A percentile compares a stretch with the other conserved stretches of the same genome.
Conservation (phyloP, 2,329 filamentous ascomycete genomes). For the Didymella segeticola region DNA sequence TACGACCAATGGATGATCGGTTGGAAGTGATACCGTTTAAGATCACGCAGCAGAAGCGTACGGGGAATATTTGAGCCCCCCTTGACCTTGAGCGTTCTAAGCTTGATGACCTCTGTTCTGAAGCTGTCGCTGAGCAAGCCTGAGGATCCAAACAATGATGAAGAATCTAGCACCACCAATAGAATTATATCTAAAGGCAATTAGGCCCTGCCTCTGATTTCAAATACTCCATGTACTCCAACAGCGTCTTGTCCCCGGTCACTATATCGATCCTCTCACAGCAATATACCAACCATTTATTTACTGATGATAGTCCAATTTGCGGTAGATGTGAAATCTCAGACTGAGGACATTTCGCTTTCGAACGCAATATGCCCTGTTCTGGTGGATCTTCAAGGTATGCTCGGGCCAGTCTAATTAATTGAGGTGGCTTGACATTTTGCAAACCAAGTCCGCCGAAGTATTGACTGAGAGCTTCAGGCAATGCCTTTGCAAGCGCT, state of each 20-base stretch:
- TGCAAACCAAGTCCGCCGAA: not conserved
- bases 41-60: not conserved
- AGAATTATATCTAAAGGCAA: not conserved
- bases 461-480: not conserved
- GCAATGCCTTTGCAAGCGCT: not conserved
- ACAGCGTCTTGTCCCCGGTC: not conserved
- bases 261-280: not conserved
- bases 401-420: not conserved
- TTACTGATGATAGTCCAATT: not conserved
- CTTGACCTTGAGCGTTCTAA: not conserved
- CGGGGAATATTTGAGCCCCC: not conserved
- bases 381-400: not conserved
- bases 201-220: not conserved
- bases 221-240: not conserved
- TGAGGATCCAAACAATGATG: not conserved
- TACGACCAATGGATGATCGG: no score
- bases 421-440: not conserved
- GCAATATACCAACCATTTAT: not conserved
- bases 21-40: no score
- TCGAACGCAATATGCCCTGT: not conserved
- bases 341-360: not conserved
- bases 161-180: not conserved
- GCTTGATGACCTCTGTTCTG: not conserved
- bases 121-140: not conserved
- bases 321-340: not conserved